Conservation (phyloP, 805 yeast genomes). For the Kluyveromyces wickerhamii region DNA sequence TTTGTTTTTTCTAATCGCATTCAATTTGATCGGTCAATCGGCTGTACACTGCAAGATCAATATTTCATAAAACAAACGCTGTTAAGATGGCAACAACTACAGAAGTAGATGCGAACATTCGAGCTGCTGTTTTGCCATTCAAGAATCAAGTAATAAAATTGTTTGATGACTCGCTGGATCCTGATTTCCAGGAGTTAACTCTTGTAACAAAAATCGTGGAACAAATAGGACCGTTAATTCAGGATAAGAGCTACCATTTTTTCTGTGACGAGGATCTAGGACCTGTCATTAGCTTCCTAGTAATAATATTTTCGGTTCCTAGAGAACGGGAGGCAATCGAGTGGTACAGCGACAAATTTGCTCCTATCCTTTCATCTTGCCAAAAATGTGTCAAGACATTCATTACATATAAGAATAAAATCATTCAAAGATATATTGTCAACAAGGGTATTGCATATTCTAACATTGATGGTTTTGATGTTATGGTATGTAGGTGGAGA, state of each 20-base stretch:
- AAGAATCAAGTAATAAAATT: not conserved
- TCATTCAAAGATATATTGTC: conserved; percentile 45
- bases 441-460: conserved; percentile 43
- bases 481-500: conserved; percentile 32
- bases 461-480: conserved; percentile 29
- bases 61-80: too few species aligned
- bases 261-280: conserved; percentile 47
- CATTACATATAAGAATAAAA: conserved; percentile 42
- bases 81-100: not conserved
- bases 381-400: conserved; percentile 46
- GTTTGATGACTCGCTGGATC: not conserved
- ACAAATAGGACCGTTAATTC: conserved; percentile 2
- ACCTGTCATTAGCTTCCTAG: conserved; percentile 44
- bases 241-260: conserved; percentile 33
- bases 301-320: conserved; percentile 52
- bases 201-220: conserved; percentile 4
- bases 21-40: too few species aligned
- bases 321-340: conserved; percentile 36
- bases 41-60: too few species aligned
- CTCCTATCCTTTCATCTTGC: conserved; percentile 40
- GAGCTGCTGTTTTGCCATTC: conserved; percentile 1
- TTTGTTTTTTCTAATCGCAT: too few species aligned
- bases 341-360: conserved; percentile 36
- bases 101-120: not conserved
- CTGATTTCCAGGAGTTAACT: conserved; percentile 1